phyloP scores from a whole-genome alignment of 805 yeast genomes.

The Wickerhamomyces tratensis region DNA sequence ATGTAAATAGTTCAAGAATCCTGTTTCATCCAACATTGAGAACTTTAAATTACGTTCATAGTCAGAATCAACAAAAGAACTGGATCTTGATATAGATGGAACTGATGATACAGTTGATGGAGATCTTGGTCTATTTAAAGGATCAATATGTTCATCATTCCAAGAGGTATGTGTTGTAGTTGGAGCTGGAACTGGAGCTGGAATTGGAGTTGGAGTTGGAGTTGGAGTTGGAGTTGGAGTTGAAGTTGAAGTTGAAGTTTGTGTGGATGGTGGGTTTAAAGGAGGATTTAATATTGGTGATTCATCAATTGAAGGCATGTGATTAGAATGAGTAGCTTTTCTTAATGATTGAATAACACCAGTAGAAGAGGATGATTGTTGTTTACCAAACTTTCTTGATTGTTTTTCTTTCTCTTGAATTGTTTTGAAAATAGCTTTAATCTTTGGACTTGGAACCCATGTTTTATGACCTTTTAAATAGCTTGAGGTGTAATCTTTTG shows the following conservation, averaged over 20 bases:
- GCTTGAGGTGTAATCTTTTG: constrained; percentile 1
- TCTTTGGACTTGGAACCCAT: constrained; percentile 3
- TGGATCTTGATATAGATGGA: no score
- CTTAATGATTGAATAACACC: no score
- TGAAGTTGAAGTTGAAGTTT: no score
- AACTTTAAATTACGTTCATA: background rate
- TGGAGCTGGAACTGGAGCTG: no score
- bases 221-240: no score
- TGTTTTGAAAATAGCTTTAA: background rate
- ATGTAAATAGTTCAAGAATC: constrained; percentile 12
- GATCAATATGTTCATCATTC: no score
- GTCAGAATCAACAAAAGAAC: background rate
- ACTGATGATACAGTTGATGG: no score
- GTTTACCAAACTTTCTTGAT: no score
- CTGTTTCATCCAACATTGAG: constrained; percentile 2
- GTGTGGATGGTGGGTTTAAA: no score
- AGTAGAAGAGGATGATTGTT: background rate
- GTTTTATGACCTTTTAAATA: constrained; percentile 3
- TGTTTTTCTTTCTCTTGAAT: background rate
- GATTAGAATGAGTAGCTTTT: background rate
- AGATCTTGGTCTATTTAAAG: no score
- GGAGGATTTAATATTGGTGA: background rate
- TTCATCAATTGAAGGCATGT: background rate
- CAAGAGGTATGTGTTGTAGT: no score
- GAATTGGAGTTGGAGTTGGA: no score